Evolutionary conservation across 2,329 filamentous ascomycete genomes (phyloP).

Genomic region (Chalaropsis ovoidea): DNA sequence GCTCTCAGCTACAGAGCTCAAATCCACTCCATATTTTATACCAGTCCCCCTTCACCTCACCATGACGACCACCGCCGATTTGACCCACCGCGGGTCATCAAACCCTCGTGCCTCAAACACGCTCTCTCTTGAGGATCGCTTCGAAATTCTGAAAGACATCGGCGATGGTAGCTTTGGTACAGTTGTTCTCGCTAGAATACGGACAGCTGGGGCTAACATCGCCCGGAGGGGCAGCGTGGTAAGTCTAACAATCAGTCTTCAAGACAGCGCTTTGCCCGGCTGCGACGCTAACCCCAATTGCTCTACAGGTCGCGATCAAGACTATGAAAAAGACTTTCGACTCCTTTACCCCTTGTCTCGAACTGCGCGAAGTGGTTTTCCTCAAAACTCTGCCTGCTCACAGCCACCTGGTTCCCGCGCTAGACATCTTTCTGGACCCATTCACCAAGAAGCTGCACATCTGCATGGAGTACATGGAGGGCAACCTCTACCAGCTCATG

Average conservation of each 20-base stretch:
- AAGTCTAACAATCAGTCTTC: constrained; percentile 35
- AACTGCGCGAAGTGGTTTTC: constrained; percentile 95
- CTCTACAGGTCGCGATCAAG: constrained; percentile 81
- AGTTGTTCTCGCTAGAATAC: constrained; percentile 81
- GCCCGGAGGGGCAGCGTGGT: constrained; percentile 88
- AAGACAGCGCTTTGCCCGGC: background rate
- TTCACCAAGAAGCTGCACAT: constrained; percentile 96
- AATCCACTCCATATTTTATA: constrained; percentile 27
- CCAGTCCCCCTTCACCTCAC: constrained; percentile 16
- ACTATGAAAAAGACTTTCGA: constrained; percentile 99
- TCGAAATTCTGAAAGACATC: constrained; percentile 95
- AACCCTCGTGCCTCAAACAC: constrained; percentile 43
- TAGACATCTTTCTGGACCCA: constrained; percentile 97
- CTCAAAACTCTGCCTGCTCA: constrained; percentile 79
- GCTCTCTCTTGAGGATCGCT: constrained; percentile 76
- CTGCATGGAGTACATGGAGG: constrained; percentile 99
- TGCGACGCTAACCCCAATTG: constrained; percentile 10
- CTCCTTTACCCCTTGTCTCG: constrained; percentile 77
- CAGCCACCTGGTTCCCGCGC: constrained; percentile 85
- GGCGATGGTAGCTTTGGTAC: constrained; percentile 98
- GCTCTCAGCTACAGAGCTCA: constrained; percentile 13
- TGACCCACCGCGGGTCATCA: constrained; percentile 57
- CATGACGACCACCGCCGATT: constrained; percentile 45
- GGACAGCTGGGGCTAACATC: constrained; percentile 78
- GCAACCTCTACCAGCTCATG: constrained; percentile 97